Evolutionary conservation across 2,329 filamentous ascomycete genomes (phyloP).

Genomic region (Alternaria sp.): DNA sequence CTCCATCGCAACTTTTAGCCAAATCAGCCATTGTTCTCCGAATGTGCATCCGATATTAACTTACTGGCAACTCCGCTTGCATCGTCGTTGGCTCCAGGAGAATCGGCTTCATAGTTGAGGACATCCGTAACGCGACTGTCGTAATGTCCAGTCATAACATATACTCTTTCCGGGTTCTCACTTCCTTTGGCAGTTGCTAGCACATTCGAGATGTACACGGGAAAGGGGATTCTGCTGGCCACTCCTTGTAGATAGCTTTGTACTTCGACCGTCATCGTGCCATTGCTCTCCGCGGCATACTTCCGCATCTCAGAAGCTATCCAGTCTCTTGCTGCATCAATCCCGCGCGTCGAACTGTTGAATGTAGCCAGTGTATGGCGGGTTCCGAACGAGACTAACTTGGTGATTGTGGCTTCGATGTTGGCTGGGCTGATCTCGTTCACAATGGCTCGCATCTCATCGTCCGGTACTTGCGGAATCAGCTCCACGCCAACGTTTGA

Average conservation of each 20-base stretch:
- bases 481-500: constrained; percentile 49
- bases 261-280: constrained; percentile 60
- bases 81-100: constrained; percentile 67
- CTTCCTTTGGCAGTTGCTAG: constrained; percentile 59
- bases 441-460: constrained; percentile 52
- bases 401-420: constrained; percentile 61
- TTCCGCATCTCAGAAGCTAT: constrained; percentile 60
- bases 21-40: constrained; percentile 10
- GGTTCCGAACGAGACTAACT: constrained; percentile 65
- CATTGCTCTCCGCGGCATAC: constrained; percentile 59
- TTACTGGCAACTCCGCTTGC: constrained; percentile 61
- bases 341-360: constrained; percentile 60
- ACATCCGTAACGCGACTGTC: constrained; percentile 62
- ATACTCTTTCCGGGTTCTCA: constrained; percentile 58
- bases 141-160: constrained; percentile 65
- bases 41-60: background rate
- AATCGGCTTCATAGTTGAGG: constrained; percentile 61
- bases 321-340: constrained; percentile 67
- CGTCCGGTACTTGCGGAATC: constrained; percentile 52
- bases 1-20: constrained; percentile 58
- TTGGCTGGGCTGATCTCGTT: constrained; percentile 53
- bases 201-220: constrained; percentile 63
- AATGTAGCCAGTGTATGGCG: constrained; percentile 64
- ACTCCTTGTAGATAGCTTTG: constrained; percentile 62
- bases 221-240: constrained; percentile 58